A percentile compares a stretch with the other conserved stretches of the same genome.
Conservation (phyloP, 345 rosid genomes). For the Populus davidiana region DNA sequence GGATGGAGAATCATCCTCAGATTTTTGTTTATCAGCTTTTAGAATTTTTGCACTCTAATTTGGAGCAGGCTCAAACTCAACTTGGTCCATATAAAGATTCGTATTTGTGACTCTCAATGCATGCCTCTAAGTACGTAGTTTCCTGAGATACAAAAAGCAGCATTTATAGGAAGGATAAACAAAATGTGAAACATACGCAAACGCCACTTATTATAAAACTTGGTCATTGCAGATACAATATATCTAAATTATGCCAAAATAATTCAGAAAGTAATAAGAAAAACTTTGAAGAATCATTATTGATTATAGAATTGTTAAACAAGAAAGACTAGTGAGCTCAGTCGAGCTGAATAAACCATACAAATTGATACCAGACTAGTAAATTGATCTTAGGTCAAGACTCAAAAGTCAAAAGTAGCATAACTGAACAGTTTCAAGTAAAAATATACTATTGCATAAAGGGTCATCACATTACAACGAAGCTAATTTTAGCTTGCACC, state of each 20-base stretch:
- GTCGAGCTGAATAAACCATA: background rate
- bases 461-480: background rate
- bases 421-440: background rate
- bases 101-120: conserved; percentile 94
- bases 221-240: background rate
- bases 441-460: background rate
- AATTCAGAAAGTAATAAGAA: background rate
- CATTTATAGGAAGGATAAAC: background rate
- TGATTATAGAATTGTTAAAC: background rate
- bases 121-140: conserved; percentile 81
- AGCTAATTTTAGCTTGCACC: background rate
- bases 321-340: background rate
- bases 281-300: background rate
- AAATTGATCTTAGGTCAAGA: background rate
- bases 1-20: conserved; percentile 32
- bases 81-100: conserved; percentile 93
- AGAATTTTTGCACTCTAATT: conserved; percentile 68
- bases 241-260: background rate
- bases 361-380: background rate
- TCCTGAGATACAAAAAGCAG: conserved; percentile 52
- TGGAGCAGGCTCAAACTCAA: conserved; percentile 94
- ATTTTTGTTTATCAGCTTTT: conserved; percentile 48
- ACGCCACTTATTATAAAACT: background rate
- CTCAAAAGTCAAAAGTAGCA: background rate
- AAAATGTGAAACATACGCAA: background rate